Base-by-base conservation (phyloP, 805 yeast species). In the Naumovozyma dairenensis region DNA sequence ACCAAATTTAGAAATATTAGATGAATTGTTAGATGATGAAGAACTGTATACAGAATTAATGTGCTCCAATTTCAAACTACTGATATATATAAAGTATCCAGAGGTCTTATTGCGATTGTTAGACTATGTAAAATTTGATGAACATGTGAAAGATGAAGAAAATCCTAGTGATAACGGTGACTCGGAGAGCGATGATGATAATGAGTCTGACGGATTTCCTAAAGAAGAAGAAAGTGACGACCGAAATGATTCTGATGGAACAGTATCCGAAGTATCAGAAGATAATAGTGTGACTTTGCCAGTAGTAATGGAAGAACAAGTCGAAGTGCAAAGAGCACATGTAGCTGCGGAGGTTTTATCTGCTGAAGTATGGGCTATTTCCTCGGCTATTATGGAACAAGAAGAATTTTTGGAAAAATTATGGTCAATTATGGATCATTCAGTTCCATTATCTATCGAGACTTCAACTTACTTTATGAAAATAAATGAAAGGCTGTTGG, bases 321-420 rank as follows among this genome's bases (percentile, higher is more conserved):
- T 44, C 2, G 65, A 59, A 29, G 39, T 55, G 2, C 53, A 68
- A 46, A 53, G 72, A 40, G 77, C 85, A 1, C 77, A 76, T 36
- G 68, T 80, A 46, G 86, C 95, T 5, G 84, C 95, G 2, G 97
- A 92, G 54, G 79, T 92, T 28, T 65, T 92, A 31, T 74, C 89
- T 26, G 84, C 92, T 4, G 97, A 89, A 51, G 87, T 86, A 6
- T 89, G 96, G 96, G 80, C 93, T 2, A 66, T 92, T 25, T 81
- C 95, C 2, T 94, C 87, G 45, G 77, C 94, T 1, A 78, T 92
- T 35, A 77, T 89, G 78, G 87, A 82, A 45, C 73, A 77, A 39
- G 64, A 72, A 4, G 69, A 66, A 15, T 65, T 83, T 25, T 60
- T 92, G 48, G 72, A 72, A 34, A 73, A 70, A 48, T 60, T 92